These are phyloP conservation scores for Actinidia arguta DNA, from an alignment of 179 eudicot genomes.

Conservation along the genomic window DNA sequence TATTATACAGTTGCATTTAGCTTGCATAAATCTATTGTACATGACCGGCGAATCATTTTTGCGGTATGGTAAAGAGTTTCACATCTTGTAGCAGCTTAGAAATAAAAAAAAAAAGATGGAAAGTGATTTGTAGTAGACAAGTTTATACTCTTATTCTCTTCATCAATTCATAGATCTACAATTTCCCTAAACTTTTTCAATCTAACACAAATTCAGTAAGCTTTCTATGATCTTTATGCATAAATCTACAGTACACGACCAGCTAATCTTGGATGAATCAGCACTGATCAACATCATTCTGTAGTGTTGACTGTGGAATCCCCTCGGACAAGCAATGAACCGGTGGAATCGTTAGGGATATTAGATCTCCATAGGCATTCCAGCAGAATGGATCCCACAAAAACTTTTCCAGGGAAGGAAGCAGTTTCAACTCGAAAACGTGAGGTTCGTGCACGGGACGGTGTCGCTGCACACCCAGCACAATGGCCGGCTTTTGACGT, in stretches of 20 bases:
- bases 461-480: conserved; percentile 80
- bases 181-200: too few relatives aligned
- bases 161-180: too few relatives aligned
- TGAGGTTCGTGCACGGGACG: conserved; percentile 79
- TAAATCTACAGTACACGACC: neutral
- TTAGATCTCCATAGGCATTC: conserved; percentile 75
- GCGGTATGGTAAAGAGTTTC: too few relatives aligned
- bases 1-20: too few relatives aligned
- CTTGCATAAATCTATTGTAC: too few relatives aligned
- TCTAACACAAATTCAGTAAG: too few relatives aligned
- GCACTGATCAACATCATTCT: conserved; percentile 27
- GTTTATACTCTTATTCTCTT: too few relatives aligned
- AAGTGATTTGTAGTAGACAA: too few relatives aligned
- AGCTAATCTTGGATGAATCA: conserved; percentile 1
- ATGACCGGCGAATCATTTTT: too few relatives aligned
- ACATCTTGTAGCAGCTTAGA: too few relatives aligned
- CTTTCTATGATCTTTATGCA: too few relatives aligned
- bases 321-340: conserved; percentile 78
- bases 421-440: conserved; percentile 61
- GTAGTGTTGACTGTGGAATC: conserved; percentile 35
- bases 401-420: conserved; percentile 61
- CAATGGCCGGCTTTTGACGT: conserved; percentile 64
- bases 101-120: too few relatives aligned
- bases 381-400: conserved; percentile 76
- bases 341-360: conserved; percentile 72